These are phyloP conservation scores for Cordyceps militaris DNA, from an alignment of 2,329 filamentous ascomycete genomes.

Conservation along the genomic window DNA sequence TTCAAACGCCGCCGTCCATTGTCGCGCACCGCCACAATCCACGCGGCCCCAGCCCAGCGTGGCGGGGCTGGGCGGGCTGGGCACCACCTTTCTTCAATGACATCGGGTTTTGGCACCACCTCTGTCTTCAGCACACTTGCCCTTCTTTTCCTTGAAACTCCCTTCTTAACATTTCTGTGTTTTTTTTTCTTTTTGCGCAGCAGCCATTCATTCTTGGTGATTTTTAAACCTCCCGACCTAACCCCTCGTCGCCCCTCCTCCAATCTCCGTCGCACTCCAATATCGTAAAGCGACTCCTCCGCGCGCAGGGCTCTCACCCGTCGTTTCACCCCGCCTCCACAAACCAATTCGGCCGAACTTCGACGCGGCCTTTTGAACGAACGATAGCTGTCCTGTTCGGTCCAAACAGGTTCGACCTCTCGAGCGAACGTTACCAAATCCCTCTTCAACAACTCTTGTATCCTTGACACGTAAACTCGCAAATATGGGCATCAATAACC, in stretches of 20 bases:
- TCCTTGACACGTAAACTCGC: not conserved
- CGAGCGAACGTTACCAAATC: not conserved
- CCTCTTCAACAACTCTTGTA: not conserved
- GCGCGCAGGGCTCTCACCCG: too few species aligned
- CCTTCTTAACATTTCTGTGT: not conserved
- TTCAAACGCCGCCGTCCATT: not conserved
- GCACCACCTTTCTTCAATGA: not conserved
- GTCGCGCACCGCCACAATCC: slow-evolving; percentile 20
- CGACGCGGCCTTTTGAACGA: slow-evolving; percentile 4
- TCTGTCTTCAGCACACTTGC: not conserved
- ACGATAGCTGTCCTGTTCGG: not conserved
- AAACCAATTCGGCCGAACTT: not conserved
- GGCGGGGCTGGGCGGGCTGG: not conserved
- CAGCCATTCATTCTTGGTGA: not conserved
- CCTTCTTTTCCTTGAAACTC: not conserved
- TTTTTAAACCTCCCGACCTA: not conserved
- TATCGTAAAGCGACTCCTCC: not conserved
- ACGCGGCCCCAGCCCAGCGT: slow-evolving; percentile 15
- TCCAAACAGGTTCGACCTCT: not conserved
- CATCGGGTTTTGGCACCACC: not conserved
- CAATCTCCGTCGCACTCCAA: not conserved
- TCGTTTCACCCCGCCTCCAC: slow-evolving; percentile 5
- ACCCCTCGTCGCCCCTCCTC: not conserved
- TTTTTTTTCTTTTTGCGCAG: not conserved
- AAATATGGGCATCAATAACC: slow-evolving; percentile 58